Evolutionary conservation across 2,329 filamentous ascomycete genomes (phyloP), one percentile per base, ranked within the genome.

Genomic region (Colletotrichum gloeosporioides): DNA sequence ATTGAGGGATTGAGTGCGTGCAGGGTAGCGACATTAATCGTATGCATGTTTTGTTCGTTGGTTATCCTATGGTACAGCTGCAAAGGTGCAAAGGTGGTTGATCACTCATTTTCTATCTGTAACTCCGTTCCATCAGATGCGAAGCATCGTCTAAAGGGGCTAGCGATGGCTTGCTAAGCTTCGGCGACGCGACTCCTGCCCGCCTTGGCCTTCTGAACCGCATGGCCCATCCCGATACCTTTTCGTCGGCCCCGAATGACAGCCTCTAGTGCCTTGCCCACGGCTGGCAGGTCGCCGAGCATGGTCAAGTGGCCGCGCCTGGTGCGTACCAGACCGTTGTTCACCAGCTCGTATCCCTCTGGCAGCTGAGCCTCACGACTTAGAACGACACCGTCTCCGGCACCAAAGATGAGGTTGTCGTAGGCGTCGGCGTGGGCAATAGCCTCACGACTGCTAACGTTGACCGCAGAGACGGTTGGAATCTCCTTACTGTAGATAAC

Each of bases 241-340:
- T 93, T 94, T 76, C 85, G 87, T 70, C 95, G 88, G 2, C 93
- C 96, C 71, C 90, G 88, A 1, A 93, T 81, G 16, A 98, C 84
- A 13, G 94, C 95, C 79, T 89, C 87, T 39, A 98, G 83, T 78
- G 94, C 96, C 80, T 88, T 90, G 0, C 95, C 96, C 1, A 98
- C 93, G 0, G 93, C 95, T 77, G 95, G 92, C 78, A 98, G 83
- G 86, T 98, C 96, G 1, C 96, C 96, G 36, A 98, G 84, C 81
- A 99, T 88, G 1, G 95, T 96, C 44, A 98, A 93, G 86, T 99
- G 96, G 0, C 96, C 96, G 4, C 95, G 89, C 78, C 98, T 95
- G 70, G 93, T 96, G 79, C 92, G 93, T 15, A 98, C 91, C 22
- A 95, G 87, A 0, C 96, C 96, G 15, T 93, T 93, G 62, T 90